Conservation (phyloP, 2,329 filamentous ascomycete species). For the Graphilbum fragrans region DNA sequence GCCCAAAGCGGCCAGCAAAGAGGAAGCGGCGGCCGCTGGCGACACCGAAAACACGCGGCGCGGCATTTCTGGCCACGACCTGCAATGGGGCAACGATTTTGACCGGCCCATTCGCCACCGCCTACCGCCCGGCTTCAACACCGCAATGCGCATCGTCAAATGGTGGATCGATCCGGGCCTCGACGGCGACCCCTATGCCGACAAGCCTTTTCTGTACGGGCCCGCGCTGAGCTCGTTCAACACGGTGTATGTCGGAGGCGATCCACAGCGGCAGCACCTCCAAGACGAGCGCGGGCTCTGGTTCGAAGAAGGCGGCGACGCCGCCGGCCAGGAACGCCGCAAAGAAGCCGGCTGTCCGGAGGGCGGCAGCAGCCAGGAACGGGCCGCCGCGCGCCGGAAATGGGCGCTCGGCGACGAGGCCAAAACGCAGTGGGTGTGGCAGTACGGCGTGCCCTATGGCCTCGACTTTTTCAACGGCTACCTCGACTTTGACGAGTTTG, state of each 20-base stretch:
- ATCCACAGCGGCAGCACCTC: constrained; percentile 6
- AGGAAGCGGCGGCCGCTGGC: background rate
- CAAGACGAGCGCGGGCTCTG: constrained; percentile 33
- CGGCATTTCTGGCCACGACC: constrained; percentile 54
- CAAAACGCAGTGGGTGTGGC: constrained; percentile 42
- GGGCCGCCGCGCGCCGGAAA: constrained; percentile 42
- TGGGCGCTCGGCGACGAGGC: constrained; percentile 38
- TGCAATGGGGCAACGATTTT: constrained; percentile 94
- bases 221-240: constrained; percentile 74
- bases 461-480: constrained; percentile 82
- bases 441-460: constrained; percentile 37
- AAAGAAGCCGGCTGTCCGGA: constrained; percentile 34
- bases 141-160: constrained; percentile 73
- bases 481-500: constrained; percentile 68
- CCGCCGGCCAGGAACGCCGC: constrained; percentile 35
- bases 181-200: constrained; percentile 80
- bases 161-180: constrained; percentile 88
- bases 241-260: constrained; percentile 45
- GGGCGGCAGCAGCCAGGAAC: constrained; percentile 18
- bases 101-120: constrained; percentile 79
- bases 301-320: constrained; percentile 56
- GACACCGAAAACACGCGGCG: background rate
- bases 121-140: constrained; percentile 74
- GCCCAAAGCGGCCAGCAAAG: constrained; percentile 23
- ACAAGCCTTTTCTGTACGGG: constrained; percentile 77